phyloP scores from a whole-genome alignment of 768 basidiomycete species.

The Tricholoma flavovirens region DNA sequence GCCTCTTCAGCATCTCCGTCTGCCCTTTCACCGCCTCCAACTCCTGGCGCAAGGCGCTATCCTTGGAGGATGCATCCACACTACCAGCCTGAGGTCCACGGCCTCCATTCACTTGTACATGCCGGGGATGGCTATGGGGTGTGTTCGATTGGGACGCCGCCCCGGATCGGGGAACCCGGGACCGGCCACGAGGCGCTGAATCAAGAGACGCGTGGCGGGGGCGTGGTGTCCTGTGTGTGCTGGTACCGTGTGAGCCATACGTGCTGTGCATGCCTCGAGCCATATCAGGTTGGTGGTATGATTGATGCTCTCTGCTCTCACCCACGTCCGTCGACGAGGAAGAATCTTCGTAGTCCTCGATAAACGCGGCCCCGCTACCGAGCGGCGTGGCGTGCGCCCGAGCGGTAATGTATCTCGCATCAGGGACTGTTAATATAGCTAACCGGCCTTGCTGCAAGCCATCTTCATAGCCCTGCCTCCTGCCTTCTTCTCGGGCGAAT shows the following conservation, averaged over 20 bases:
- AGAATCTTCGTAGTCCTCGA: slow-evolving; percentile 10
- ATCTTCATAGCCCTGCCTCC: slow-evolving; percentile 36
- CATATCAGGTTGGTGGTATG: neutral
- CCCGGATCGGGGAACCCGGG: neutral
- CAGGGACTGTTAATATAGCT: slow-evolving; percentile 1
- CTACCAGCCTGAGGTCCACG: neutral
- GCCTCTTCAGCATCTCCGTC: slow-evolving; percentile 5
- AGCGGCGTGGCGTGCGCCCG: slow-evolving; percentile 10
- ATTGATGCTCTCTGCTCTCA: neutral
- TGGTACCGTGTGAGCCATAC: neutral
- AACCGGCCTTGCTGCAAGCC: slow-evolving; percentile 47
- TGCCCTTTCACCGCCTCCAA: slow-evolving; percentile 5
- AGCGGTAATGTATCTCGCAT: slow-evolving; percentile 5
- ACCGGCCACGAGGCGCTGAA: neutral
- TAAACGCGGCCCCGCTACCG: slow-evolving; percentile 10
- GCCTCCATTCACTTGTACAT: neutral
- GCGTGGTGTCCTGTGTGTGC: neutral
- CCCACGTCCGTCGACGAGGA: neutral
- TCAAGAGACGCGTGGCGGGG: neutral
- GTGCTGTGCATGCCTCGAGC: neutral
- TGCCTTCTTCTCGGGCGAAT: slow-evolving; percentile 51
- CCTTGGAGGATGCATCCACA: slow-evolving; percentile 1
- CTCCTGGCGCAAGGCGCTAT: slow-evolving; percentile 6
- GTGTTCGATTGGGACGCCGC: neutral
- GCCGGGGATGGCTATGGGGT: neutral